Conservation (phyloP, 169 alveolate genomes). For the Cryptosporidium muris region DNA sequence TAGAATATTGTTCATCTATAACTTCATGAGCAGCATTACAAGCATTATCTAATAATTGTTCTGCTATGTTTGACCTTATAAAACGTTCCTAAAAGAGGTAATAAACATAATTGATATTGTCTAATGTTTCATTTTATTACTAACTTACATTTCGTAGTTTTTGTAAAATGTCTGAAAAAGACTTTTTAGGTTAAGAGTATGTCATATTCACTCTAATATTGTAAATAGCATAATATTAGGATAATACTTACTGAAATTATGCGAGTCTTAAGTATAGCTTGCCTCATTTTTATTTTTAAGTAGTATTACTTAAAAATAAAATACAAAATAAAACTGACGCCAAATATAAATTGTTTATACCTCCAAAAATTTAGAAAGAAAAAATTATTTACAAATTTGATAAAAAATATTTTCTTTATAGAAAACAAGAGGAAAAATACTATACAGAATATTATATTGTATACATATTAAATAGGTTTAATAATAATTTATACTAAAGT, state of each 20-base stretch:
- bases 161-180: conserved; percentile 30
- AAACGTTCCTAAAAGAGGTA: conserved; percentile 24
- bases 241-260: conserved; percentile 30
- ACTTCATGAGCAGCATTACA: conserved; percentile 67
- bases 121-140: not conserved
- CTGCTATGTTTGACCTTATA: conserved; percentile 52
- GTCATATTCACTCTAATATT: too few species aligned
- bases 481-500: too few species aligned
- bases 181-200: not conserved
- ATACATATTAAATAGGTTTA: too few species aligned
- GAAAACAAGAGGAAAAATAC: too few species aligned
- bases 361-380: too few species aligned
- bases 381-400: too few species aligned
- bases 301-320: not conserved
- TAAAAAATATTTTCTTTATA: too few species aligned
- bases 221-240: too few species aligned
- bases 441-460: too few species aligned
- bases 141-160: conserved; percentile 61
- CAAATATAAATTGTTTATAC: not conserved
- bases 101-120: not conserved
- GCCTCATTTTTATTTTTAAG: conserved; percentile 11
- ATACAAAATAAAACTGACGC: not conserved
- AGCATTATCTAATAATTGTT: conserved; percentile 48
- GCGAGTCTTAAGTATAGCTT: conserved; percentile 53
- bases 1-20: not conserved